Base-by-base conservation (phyloP, 805 yeast species). In the Saccharomycopsis lassenensis region DNA sequence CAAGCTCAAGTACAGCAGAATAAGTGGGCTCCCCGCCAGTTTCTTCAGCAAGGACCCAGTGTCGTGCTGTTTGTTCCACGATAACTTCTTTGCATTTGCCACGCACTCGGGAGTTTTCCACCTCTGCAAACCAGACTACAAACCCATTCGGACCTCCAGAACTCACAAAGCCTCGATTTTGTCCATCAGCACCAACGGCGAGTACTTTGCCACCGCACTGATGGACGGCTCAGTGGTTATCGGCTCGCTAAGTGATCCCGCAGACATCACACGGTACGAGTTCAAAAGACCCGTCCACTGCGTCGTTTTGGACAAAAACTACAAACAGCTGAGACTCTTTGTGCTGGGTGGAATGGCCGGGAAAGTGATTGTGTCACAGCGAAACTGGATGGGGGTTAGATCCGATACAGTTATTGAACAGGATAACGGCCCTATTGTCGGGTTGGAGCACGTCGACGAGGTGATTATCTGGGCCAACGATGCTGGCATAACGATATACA, bases 271-370 rank as follows among this genome's bases (percentile, higher is more conserved):
- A 0, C 86, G 85, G 2, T 78, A 71, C 47, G 94, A 87, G 55
- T 82, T 86, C 55, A 78, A 80, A 48, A 62, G 96, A 20, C 96
- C 97, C 0, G 69, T 91, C 0, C 93, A 86, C 51, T 76, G 94
- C 0, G 93, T 89, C 3, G 82, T 85, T 0, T 55, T 91, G 4
- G 91, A 82, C 47, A 73, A 74, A 7, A 71, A 77, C 39, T 91
- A 84, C 53, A 55, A 52, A 27, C 65, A 63, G 7, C 65, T 76
- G 0, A 70, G 73, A 38, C 65, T 78, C 7, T 89, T 86, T 47
- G 64, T 85, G 0, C 77, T 87, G 22, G 96, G 97, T 2, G 96
- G 96, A 0, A 85, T 78, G 59, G 77, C 86, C 5, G 96, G 96
- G 0, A 74, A 81, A 31, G 77, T 91, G 0, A 58, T 81, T 0